Evolutionary conservation across 148 eudicot genomes (phyloP), one percentile per base, ranked within the genome.

Genomic region (Salicornia ramosissima): DNA sequence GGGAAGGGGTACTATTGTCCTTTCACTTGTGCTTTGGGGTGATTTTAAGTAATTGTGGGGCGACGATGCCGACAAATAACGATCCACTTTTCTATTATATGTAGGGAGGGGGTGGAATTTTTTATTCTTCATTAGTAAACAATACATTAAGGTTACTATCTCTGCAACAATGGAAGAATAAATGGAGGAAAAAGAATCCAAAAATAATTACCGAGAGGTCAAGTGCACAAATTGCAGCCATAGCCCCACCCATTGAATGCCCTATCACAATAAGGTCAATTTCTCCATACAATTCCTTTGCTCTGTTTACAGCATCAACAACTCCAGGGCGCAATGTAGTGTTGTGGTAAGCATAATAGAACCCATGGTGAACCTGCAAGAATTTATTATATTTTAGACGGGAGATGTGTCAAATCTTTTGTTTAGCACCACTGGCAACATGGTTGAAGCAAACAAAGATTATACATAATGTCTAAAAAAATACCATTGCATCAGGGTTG

Each of bases 201-300:
- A 69, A 18, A 10, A 40, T 72, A 45, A 57, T 83, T 88, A 94
- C 99, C 78, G 60, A 76, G 36, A 94, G 92, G 84, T 94, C 99
- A 72, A 94, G 83, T 36, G 84, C 99, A 75, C 97, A 94, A 69
- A 94, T 82, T 42, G 92, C 79, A 83, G 99, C 97, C 83, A 94
- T 94, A 62, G 99, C 97, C 55, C 99, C 99, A 67, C 97, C 99
- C 99, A 94, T 94, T 54, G 99, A 94, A 78, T 94, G 99, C 28
- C 99, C 99, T 52, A 90, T 81, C 14, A 88, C 89, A 71, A 90
- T 76, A 33, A 94, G 68, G 43, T 86, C 56, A 19, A 87, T 53
- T 40, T 84, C 83, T 50, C 97, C 97, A 72, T 86, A 88, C 24
- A 80, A 52, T 59, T 84, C 82, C 72, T 79, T 87, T 65, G 88